phyloP scores from a whole-genome alignment of 2,329 filamentous ascomycete species.

The Phoma sp. region DNA sequence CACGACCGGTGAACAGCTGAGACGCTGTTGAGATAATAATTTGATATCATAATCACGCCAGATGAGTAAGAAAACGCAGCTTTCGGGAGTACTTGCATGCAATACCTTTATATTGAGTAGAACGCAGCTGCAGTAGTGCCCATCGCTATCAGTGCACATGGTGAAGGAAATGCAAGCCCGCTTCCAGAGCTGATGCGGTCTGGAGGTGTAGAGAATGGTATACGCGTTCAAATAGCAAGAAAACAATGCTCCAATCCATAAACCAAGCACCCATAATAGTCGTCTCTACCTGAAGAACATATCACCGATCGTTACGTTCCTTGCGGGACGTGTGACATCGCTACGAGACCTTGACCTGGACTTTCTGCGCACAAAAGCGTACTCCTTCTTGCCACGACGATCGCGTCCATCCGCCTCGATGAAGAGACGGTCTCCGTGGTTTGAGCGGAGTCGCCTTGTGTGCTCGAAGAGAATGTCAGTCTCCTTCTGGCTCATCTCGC shows the following conservation, averaged over 20 bases:
- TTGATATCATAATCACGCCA: constrained; percentile 8
- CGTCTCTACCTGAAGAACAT: constrained; percentile 37
- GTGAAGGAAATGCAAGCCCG: not conserved
- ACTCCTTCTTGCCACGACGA: constrained; percentile 50
- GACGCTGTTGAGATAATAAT: constrained; percentile 15
- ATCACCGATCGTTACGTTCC: constrained; percentile 42
- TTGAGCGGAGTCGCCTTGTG: constrained; percentile 53
- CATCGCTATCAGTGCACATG: not conserved
- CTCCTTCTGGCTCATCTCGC: constrained; percentile 57
- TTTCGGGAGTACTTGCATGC: not conserved
- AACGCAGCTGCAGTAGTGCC: not conserved
- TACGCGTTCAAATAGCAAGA: constrained; percentile 7
- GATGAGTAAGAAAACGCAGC: not conserved
- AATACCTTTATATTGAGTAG: constrained; percentile 9
- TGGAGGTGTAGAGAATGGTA: constrained; percentile 12
- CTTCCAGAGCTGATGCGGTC: not conserved
- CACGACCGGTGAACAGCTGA: constrained; percentile 29
- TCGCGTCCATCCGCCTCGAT: constrained; percentile 52
- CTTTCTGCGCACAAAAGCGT: constrained; percentile 54
- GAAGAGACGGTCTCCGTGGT: constrained; percentile 44
- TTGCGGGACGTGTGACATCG: constrained; percentile 39
- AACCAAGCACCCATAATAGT: not conserved
- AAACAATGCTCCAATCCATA: not conserved
- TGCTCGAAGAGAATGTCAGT: constrained; percentile 61
- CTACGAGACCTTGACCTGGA: constrained; percentile 40